Percentiles rank a stretch among this genome's conserved stretches.
Conservation (phyloP, 139 green algal genomes). For the Protoeuglena noctilucae region DNA sequence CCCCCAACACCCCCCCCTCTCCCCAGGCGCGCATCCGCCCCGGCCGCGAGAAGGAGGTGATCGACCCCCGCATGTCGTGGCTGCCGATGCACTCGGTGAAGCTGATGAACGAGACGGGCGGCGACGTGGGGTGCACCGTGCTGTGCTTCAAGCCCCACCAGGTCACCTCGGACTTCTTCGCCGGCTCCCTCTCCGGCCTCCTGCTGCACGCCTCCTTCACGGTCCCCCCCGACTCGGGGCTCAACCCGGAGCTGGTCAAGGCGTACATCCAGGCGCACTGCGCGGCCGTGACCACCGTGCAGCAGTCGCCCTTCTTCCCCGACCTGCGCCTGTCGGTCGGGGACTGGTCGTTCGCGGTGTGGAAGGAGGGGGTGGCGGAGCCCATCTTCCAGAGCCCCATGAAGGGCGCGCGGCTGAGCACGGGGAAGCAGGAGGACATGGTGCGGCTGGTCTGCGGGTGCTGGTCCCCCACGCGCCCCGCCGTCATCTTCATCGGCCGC, state of each 20-base stretch:
- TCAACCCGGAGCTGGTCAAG: constrained; percentile 7
- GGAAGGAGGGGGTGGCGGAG: constrained; percentile 18
- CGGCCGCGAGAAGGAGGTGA: constrained; percentile 27
- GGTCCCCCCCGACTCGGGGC: no score
- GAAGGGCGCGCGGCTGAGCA: constrained; percentile 3
- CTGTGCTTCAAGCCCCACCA: constrained; percentile 26
- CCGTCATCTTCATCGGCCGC: constrained; percentile 13
- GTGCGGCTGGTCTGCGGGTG: no score
- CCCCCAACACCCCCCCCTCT: background rate
- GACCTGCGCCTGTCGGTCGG: constrained; percentile 59
- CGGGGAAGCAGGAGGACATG: no score
- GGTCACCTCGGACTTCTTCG: constrained; percentile 26
- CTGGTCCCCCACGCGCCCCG: constrained; percentile 66
- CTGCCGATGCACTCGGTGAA: constrained; percentile 42
- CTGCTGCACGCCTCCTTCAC: constrained; percentile 36
- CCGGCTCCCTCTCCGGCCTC: constrained; percentile 45
- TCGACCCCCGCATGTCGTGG: constrained; percentile 34
- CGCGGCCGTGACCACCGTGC: constrained; percentile 33
- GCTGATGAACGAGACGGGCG: constrained; percentile 37
- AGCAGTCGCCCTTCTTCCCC: constrained; percentile 59
- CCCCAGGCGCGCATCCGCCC: background rate
- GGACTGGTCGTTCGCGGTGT: constrained; percentile 59
- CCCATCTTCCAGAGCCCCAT: constrained; percentile 45
- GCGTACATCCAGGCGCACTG: constrained; percentile 24
- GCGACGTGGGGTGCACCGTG: constrained; percentile 10